Evolutionary conservation across 164 flowering plant species (phyloP).

Genomic region (Echeveria elegans): DNA sequence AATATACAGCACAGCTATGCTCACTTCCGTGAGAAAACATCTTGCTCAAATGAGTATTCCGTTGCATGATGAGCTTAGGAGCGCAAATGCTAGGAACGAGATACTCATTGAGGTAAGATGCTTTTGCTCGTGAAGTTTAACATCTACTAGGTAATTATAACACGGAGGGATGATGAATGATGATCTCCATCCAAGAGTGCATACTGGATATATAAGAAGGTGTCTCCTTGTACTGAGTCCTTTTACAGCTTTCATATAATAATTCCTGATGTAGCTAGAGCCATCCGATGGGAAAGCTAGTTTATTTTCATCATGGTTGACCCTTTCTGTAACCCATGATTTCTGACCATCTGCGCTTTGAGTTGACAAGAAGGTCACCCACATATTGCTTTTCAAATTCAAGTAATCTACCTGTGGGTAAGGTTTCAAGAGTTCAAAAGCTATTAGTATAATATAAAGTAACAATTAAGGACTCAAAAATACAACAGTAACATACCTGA

Average conservation of each 20-base stretch:
- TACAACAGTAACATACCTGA: background rate
- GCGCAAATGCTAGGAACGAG: background rate
- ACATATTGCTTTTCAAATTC: slow-evolving; percentile 69
- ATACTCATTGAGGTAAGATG: slow-evolving; percentile 11
- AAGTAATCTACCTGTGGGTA: slow-evolving; percentile 69
- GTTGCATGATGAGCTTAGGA: background rate
- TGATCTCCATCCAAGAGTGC: background rate
- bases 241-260: background rate
- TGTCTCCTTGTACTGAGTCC: background rate
- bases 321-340: slow-evolving; percentile 46
- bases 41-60: slow-evolving; percentile 13
- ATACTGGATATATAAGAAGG: background rate
- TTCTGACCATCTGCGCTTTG: slow-evolving; percentile 28
- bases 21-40: slow-evolving; percentile 5
- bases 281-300: background rate
- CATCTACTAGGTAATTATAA: background rate
- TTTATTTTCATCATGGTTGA: slow-evolving; percentile 30
- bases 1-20: background rate
- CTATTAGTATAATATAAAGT: background rate
- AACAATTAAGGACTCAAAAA: background rate
- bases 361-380: slow-evolving; percentile 31
- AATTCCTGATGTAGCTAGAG: background rate
- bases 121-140: slow-evolving; percentile 4
- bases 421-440: background rate
- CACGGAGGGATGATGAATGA: background rate